These are phyloP conservation scores for Daphne laureola DNA, from an alignment of 441 rosid species.

Conservation along the genomic window DNA sequence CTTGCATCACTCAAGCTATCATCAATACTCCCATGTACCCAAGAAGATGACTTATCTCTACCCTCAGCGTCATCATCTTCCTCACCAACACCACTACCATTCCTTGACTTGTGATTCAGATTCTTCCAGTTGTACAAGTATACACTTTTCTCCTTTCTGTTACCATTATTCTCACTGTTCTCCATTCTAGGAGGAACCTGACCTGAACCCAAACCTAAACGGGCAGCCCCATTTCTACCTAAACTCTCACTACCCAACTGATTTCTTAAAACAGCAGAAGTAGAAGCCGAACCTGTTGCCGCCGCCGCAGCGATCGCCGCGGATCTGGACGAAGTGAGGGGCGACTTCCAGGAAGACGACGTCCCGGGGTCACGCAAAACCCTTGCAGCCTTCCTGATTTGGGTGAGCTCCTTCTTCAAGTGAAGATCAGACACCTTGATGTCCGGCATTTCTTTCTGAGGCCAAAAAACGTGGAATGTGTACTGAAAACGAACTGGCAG, in stretches of 20 bases:
- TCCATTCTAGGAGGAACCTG: constrained; percentile 29
- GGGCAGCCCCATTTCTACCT: constrained; percentile 14
- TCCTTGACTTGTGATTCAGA: constrained; percentile 38
- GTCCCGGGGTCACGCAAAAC: constrained; percentile 91
- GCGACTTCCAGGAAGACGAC: constrained; percentile 81
- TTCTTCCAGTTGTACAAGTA: constrained; percentile 82
- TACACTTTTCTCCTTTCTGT: constrained; percentile 46
- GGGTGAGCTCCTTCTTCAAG: constrained; percentile 81
- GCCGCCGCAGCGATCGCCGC: constrained; percentile 26
- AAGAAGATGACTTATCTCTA: constrained; percentile 41
- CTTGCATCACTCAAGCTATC: constrained; percentile 75
- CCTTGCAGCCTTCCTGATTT: constrained; percentile 79
- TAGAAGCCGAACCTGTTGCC: constrained; percentile 15
- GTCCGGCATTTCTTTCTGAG: constrained; percentile 41
- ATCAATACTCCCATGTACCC: constrained; percentile 47
- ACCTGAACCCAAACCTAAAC: constrained; percentile 24
- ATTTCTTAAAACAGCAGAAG: constrained; percentile 20
- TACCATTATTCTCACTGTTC: constrained; percentile 15
- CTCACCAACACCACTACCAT: constrained; percentile 18
- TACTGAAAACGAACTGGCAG: no score
- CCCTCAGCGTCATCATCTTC: constrained; percentile 19
- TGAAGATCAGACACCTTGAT: constrained; percentile 61
- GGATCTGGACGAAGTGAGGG: constrained; percentile 71
- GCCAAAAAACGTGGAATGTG: constrained; percentile 1
- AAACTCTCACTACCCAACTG: constrained; percentile 17